Evolutionary conservation across 2,329 filamentous ascomycete species (phyloP).

Genomic region (Thelonectria discophora): DNA sequence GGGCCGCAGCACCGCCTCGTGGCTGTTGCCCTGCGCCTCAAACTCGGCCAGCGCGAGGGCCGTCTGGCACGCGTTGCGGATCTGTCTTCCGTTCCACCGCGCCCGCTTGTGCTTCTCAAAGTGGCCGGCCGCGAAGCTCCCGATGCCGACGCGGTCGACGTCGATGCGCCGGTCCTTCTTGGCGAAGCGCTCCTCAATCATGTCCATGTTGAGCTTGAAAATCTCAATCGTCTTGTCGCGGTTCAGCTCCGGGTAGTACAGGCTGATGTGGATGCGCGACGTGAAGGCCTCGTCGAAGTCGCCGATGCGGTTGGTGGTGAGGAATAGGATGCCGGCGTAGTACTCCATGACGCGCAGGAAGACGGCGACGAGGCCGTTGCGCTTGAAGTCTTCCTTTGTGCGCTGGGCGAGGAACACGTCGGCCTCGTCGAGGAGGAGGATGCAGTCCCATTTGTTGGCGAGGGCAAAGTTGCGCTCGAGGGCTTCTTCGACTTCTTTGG

Average conservation of each 20-base stretch:
- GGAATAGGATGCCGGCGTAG: constrained; percentile 22
- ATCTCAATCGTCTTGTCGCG: constrained; percentile 10
- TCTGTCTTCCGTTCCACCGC: constrained; percentile 47
- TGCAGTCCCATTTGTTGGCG: constrained; percentile 20
- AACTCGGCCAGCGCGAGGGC: constrained; percentile 21
- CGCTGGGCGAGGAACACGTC: constrained; percentile 19
- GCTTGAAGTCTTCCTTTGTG: constrained; percentile 11
- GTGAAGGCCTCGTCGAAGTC: constrained; percentile 34
- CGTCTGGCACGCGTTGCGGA: constrained; percentile 31
- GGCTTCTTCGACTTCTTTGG: constrained; percentile 4
- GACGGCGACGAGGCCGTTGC: constrained; percentile 24
- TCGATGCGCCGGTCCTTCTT: constrained; percentile 5
- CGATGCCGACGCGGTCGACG: constrained; percentile 10
- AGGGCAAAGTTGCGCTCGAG: constrained; percentile 19
- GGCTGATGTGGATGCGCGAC: constrained; percentile 45
- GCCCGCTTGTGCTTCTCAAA: background rate
- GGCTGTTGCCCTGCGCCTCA: constrained; percentile 10
- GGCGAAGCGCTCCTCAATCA: constrained; percentile 33
- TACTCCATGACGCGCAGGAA: constrained; percentile 21
- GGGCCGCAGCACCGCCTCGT: constrained; percentile 12
- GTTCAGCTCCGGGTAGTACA: constrained; percentile 24
- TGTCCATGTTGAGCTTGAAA: constrained; percentile 25
- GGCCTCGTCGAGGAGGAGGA: constrained; percentile 23
- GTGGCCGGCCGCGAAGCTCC: background rate
- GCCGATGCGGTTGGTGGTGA: constrained; percentile 23